Base-by-base conservation (phyloP, 2,329 filamentous ascomycete genomes). In the Monosporascus sp. region DNA sequence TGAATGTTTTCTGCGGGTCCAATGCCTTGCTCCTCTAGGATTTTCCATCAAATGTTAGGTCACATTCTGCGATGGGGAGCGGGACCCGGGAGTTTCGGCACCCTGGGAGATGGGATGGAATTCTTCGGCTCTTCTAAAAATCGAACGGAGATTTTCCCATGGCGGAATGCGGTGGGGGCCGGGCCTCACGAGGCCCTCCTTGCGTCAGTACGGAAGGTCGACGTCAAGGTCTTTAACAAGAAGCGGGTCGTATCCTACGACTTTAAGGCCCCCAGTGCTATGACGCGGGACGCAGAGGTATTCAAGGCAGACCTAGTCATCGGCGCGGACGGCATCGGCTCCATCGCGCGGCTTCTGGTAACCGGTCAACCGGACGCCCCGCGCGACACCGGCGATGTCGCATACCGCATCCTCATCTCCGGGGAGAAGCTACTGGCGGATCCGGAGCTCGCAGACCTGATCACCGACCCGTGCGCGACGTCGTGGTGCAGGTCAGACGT, bases 401-500 rank as follows among this genome's bases (percentile, higher is more conserved):
- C 68, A 11, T 71, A 72, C 62, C 64, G 70, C 3, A 65, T 71
- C 27, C 51, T 70, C 8, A 59, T 71, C 3, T 59, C 65, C 14
- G 62, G 57, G 0, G 51, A 62, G n/a, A 60, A 61, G 37, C 56
- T 72, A 7, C 51, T 60, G 6, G 54, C 56, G 1, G 62, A 67
- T 41, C 56, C 57, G 0, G 65, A 67, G 3, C 54, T 70, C 36
- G 59, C 57, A 14, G 46, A 57, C 11, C 55, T 67, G 24, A 60
- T 70, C 31, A 59, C 57, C 15, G 51, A 67, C 11, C 67, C 67
- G 0, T 65, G 64, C 39, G 60, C 65, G 2, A 66, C 65, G 27
- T 68, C 63, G 18, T 72, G 70, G 68, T 60, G 65, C 45, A 68
- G 68, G 0, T 68, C 68, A 3, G 64, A 65, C 5, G 61, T 64